A percentile compares a stretch with the other conserved stretches of the same genome.
phyloP scores from a whole-genome alignment of 306 rosid species.

The Prunus dulcis region DNA sequence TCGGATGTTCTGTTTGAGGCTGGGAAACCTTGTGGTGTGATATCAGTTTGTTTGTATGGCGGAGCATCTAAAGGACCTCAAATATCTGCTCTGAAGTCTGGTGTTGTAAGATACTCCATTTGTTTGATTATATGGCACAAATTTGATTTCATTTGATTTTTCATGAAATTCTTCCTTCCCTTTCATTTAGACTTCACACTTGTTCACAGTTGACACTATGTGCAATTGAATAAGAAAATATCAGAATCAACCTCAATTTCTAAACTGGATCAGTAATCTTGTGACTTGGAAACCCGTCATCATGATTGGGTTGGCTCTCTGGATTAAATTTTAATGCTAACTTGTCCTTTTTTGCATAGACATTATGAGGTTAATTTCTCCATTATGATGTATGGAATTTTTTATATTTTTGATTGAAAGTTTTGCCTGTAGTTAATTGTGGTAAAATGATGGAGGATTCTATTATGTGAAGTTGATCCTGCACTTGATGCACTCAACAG shows the following conservation, averaged over 20 bases:
- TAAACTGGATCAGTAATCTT: neutral
- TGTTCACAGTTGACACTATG: neutral
- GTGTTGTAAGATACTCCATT: conserved; percentile 64
- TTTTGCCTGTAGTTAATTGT: neutral
- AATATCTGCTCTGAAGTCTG: conserved; percentile 74
- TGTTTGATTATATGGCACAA: conserved; percentile 20
- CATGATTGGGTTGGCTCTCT: neutral
- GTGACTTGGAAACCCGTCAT: neutral
- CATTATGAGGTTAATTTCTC: neutral
- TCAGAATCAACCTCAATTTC: neutral
- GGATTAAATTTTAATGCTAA: neutral
- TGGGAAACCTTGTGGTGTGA: conserved; percentile 75
- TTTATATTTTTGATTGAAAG: neutral
- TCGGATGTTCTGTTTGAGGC: conserved; percentile 84
- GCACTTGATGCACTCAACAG: neutral
- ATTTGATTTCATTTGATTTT: neutral
- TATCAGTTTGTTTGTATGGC: conserved; percentile 78
- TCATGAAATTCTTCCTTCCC: neutral
- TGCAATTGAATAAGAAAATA: neutral
- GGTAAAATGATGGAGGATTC: neutral
- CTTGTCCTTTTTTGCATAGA: neutral
- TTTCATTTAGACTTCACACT: neutral
- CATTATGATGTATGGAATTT: neutral
- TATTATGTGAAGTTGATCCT: neutral
- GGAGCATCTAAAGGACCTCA: conserved; percentile 93